Base-by-base conservation (phyloP, 371 early-diverging fungal species). In the Entomophthora muscae region DNA sequence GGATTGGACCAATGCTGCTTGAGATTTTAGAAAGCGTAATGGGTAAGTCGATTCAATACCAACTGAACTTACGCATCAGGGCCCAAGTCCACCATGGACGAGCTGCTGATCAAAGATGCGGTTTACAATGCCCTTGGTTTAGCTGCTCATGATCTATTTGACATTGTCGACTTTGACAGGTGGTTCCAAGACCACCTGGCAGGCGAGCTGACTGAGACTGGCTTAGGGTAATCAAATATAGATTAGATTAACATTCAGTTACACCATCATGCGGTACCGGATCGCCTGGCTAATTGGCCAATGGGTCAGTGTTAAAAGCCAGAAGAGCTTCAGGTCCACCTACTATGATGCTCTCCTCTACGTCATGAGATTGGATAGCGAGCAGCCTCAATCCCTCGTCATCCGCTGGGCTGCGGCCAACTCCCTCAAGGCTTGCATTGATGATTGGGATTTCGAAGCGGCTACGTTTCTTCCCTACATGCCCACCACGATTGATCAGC, bases 391-490 rank as follows among this genome's bases (percentile, higher is more conserved):
- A 5, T 5, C 57, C 27, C 66, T 90, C 66, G 85, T 89, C 17
- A 90, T 92, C n/a, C 83, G 91, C 3, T 73, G 93, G 58, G 82
- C 88, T 0, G 86, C 94, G n/a, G 83, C 86, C 7, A 72, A 77
- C 17, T 82, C 81, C 56, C 72, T 93, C 2, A 71, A 75, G 31
- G 69, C 70, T 42, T 84, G 73, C 23, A 65, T 86, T 3, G 92
- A 92, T 64, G 92, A 93, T 65, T 89, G 88, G 89, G 90, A 89
- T 63, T 93, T 93, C 72, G 89, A 88, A 42, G 74, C 83, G 1
- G 70, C 72, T 0, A 73, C 76, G 26, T 87, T 93, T 57, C 63
- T 76, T 26, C 88, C 89, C 1, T 91, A 79, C 69, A 66, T 89
- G 33, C 84, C 81, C 28, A 69, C 70, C 2, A 73, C 82, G 27